Conservation (phyloP, 2,329 filamentous ascomycete genomes). For the Ophiocordyceps robertsii region DNA sequence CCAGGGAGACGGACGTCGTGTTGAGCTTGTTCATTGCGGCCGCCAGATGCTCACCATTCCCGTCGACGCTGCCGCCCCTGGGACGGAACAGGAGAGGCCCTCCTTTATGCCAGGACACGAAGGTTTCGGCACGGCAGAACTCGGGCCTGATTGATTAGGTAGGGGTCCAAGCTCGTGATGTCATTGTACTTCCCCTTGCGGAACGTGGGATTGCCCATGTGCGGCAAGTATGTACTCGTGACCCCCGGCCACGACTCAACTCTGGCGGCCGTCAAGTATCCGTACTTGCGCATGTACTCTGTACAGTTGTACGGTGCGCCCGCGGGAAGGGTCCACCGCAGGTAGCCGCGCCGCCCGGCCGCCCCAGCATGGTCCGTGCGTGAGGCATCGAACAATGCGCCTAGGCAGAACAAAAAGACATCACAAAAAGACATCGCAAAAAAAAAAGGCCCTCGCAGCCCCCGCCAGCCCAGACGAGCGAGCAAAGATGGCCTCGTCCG, state of each 20-base stretch:
- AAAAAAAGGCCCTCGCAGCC: neutral
- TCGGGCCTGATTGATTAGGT: neutral
- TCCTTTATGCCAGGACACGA: neutral
- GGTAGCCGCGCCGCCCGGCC: no score
- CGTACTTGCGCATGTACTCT: no score
- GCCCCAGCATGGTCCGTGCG: no score
- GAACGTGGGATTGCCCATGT: no score
- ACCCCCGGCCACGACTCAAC: no score
- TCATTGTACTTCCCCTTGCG: neutral
- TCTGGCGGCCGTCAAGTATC: no score
- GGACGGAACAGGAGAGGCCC: neutral
- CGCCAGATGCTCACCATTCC: neutral
- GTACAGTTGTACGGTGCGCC: no score
- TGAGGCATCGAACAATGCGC: neutral
- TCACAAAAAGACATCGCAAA: neutral
- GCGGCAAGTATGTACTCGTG: no score
- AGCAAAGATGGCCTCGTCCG: slow-evolving; percentile 14
- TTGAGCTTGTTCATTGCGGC: slow-evolving; percentile 44
- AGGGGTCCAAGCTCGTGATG: neutral
- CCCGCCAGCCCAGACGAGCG: neutral
- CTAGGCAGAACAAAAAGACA: neutral
- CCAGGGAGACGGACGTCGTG: slow-evolving; percentile 68
- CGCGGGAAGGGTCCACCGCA: no score
- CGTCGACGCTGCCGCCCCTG: neutral
- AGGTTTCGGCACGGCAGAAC: neutral